Conservation (phyloP, 73 alveolate species). For the Tetrahymena borealis region DNA sequence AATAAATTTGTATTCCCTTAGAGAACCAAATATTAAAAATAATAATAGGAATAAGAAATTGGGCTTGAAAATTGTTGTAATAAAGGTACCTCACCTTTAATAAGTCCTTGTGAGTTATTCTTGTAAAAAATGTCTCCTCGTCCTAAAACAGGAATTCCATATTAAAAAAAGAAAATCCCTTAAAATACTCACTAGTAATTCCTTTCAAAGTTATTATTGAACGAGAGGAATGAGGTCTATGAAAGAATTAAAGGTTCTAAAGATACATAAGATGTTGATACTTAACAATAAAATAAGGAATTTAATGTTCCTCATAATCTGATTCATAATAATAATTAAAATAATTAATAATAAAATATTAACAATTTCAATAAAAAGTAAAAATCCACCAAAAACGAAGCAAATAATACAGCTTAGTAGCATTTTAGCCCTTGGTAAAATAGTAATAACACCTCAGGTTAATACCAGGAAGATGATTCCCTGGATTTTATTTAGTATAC, state of each 20-base stretch:
- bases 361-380: background rate
- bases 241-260: too few relatives aligned
- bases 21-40: too few relatives aligned
- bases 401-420: background rate
- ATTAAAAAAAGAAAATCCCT: background rate
- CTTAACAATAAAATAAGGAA: too few relatives aligned
- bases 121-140: background rate
- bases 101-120: background rate
- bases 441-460: background rate
- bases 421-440: background rate
- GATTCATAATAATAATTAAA: too few relatives aligned
- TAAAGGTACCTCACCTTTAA: background rate
- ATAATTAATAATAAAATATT: background rate
- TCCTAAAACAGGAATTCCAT: background rate
- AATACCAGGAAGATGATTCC: background rate
- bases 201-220: too few relatives aligned
- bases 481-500: background rate
- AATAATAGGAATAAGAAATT: background rate
- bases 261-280: too few relatives aligned
- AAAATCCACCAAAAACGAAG: background rate
- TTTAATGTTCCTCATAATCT: too few relatives aligned
- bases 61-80: background rate
- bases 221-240: too few relatives aligned
- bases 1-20: too few relatives aligned
- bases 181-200: background rate